Evolutionary conservation across 169 alveolate species (phyloP), one percentile per base, ranked within the genome.

Genomic region (Eimeria maxima): DNA sequence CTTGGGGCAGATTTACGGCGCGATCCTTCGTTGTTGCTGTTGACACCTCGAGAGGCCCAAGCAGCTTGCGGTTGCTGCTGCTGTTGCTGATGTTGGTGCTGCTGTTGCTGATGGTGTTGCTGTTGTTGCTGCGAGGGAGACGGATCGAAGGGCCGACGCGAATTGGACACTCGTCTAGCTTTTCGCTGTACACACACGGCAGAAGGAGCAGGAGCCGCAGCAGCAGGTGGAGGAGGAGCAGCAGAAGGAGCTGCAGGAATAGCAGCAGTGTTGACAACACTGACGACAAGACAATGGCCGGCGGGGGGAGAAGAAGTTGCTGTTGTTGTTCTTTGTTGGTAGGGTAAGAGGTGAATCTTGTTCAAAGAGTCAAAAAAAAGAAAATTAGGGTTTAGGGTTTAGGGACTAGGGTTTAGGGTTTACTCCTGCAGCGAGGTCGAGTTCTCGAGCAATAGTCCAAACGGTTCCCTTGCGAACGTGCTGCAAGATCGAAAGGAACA

Each of bases 401-500:
- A 53, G 60, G 60, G 60, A 13, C 13, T 53, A 53, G 60, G 60
- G 60, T 53, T 53, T 53, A 53, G 60, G 60, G 60, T 53, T 88
- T 47, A 88, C 94, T 45, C 94, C 94, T 13, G 84, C 86, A 1
- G 94, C 94, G 18, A 88, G 27, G 27, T 88, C 94, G 60, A 88
- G 57, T n/a, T 88, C 94, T 16, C 94, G 13, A 44, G 94, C 94
- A 27, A 88, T 71, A 38, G 86, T 44, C 94, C 94, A 88, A 11
- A 88, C 94, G 69, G 69, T 88, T 81, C 42, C 94, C 67, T 88
- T 88, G 42, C 94, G 81, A 44, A 88, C 94, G 63, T 88, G 94
- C 94, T 88, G 94, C 83, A 53, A 53, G 6, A 13, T 53, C 13
- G 60, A 53, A 53, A 8, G 60, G 13, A 8, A 53, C 7, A 14